Conservation (phyloP, 2,329 filamentous ascomycete species). For the Phaeosphaeria sp. region DNA sequence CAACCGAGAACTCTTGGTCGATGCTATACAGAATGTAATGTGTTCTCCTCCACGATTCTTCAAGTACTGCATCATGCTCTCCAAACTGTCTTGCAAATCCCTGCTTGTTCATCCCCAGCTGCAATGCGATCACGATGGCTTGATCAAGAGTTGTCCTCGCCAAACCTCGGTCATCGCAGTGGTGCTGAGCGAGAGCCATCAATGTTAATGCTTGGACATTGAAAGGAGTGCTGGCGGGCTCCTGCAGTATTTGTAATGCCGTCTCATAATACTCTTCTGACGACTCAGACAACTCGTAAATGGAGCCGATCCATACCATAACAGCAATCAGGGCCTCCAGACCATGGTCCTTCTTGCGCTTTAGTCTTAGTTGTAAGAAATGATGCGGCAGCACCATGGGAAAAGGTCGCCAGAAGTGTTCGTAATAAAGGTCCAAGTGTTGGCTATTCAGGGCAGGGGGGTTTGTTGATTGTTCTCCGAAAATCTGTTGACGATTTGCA, state of each 20-base stretch:
- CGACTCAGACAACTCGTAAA: constrained; percentile 34
- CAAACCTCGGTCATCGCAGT: constrained; percentile 73
- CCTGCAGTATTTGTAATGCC: constrained; percentile 21
- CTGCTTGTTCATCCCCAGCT: constrained; percentile 75
- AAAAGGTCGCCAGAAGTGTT: not conserved
- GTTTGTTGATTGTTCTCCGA: not conserved
- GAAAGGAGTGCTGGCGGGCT: constrained; percentile 50
- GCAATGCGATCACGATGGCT: constrained; percentile 73
- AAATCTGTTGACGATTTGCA: not conserved
- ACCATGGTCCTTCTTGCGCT: constrained; percentile 14
- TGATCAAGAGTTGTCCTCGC: constrained; percentile 69
- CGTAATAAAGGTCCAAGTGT: not conserved
- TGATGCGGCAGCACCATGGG: constrained; percentile 55
- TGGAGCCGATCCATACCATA: constrained; percentile 35
- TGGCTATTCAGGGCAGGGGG: not conserved
- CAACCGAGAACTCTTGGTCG: constrained; percentile 80
- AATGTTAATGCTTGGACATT: constrained; percentile 78
- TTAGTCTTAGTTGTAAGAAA: constrained; percentile 37
- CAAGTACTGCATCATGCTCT: constrained; percentile 68
- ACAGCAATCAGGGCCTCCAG: constrained; percentile 27
- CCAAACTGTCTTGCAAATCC: constrained; percentile 70
- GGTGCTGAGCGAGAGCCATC: constrained; percentile 77
- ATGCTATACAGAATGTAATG: constrained; percentile 84
- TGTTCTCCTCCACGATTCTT: constrained; percentile 84
- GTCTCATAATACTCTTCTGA: constrained; percentile 30